Base-by-base conservation (phyloP, 331 rosid species). In the Cucumis variabilis region DNA sequence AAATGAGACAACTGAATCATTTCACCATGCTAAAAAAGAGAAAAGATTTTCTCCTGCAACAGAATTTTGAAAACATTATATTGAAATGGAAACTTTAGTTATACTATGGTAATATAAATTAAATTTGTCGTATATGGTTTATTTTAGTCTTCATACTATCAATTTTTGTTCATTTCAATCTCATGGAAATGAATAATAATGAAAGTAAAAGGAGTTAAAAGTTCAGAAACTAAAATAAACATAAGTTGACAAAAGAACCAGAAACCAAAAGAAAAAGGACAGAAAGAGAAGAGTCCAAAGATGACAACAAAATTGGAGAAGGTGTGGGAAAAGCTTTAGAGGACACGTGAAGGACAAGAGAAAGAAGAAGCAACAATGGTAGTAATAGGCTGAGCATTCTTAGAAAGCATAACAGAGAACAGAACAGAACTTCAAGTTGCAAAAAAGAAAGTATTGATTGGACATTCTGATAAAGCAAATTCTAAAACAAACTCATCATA, bases 391-490 rank as follows among this genome's bases (percentile, higher is more conserved):
- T 17, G 69, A 75, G 9, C 44, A 79, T 15, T 78, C 17, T 15
- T 46, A 78, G 13, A 51, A 53, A 78, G 9, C 15, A 78, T 2
- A 51, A 51, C 28, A 78, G 15, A 25, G 63, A 77, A 77, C 41
- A 46, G 23, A 75, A 46, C 60, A 44, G 30, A 76, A 76, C 21
- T 78, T 51, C n/a, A 24, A 51, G 84, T 17, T 25, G 15, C 20
- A 79, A 48, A 44, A 44, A 77, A 24, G 83, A 77, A 13, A 20
- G 21, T 10, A 30, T 50, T 13, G 41, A 48, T 24, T 13, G 63
- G 63, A 77, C 63, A 77, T 50, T 50, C 21, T 77, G 65, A 77
- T 77, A 77, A 77, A 77, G 83, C 65, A 77, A 76, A 10, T 63
- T 63, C 69, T 9, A 63, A 23, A 48, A 76, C 33, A 24, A 23